phyloP scores from a whole-genome alignment of 23 red algal genomes.

The Chondrus crispus region DNA sequence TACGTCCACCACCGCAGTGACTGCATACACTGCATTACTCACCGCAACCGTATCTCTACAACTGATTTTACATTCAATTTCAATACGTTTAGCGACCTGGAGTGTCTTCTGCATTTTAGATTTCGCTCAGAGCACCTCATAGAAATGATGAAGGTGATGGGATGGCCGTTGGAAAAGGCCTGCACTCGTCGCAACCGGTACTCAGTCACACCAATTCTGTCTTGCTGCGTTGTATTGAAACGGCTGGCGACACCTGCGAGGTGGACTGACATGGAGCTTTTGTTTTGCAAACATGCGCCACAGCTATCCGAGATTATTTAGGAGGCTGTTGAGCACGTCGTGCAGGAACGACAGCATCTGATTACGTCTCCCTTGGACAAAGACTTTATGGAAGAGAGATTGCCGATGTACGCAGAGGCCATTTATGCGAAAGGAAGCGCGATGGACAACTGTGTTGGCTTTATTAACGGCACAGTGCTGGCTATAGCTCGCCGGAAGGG shows the following conservation, averaged over 20 bases:
- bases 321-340: background rate
- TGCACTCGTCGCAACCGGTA: background rate
- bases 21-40: too few relatives aligned
- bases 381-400: background rate
- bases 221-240: background rate
- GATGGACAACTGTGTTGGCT: background rate
- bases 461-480: background rate
- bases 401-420: background rate
- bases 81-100: background rate
- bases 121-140: background rate
- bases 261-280: background rate
- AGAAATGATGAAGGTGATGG: background rate
- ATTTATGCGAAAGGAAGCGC: background rate
- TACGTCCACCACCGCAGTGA: too few relatives aligned
- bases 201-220: background rate
- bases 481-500: background rate
- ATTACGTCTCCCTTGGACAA: background rate
- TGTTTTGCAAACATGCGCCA: background rate
- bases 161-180: background rate
- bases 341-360: background rate
- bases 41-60: background rate
- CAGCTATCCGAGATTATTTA: conserved; percentile 6
- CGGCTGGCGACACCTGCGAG: background rate
- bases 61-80: conserved; percentile 17
- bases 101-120: background rate